Evolutionary conservation across 306 rosid genomes (phyloP).

Genomic region (Pterocarpus santalinus): DNA sequence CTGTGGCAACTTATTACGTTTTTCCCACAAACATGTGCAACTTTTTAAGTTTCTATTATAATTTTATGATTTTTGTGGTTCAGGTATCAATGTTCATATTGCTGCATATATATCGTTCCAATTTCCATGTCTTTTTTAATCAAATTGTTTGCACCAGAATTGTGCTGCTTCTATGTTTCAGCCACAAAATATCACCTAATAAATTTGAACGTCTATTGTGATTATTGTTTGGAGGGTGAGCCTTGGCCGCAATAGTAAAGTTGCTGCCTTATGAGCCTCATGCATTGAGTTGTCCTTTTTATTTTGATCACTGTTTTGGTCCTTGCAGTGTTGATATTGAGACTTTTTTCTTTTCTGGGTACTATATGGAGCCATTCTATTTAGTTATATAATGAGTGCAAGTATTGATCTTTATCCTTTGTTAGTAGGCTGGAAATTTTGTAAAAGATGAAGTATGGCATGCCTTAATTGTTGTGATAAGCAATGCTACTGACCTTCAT

Average conservation of each 20-base stretch:
- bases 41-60: constrained; percentile 6
- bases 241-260: constrained; percentile 1
- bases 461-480: constrained; percentile 85
- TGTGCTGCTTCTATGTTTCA: constrained; percentile 9
- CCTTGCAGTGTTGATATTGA: constrained; percentile 26
- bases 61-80: constrained; percentile 21
- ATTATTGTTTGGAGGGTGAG: constrained; percentile 28
- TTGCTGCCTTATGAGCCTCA: constrained; percentile 20
- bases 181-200: constrained; percentile 37
- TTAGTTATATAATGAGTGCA: constrained; percentile 38
- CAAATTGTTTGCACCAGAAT: constrained; percentile 32
- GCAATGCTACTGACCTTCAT: constrained; percentile 96
- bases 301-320: constrained; percentile 33
- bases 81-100: constrained; percentile 23
- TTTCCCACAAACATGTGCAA: neutral
- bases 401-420: constrained; percentile 67
- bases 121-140: constrained; percentile 22
- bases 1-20: constrained; percentile 8
- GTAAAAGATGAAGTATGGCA: constrained; percentile 99
- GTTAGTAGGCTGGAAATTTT: constrained; percentile 99
- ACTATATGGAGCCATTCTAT: constrained; percentile 15
- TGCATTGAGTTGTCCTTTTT: constrained; percentile 13
- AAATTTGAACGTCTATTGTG: constrained; percentile 26
- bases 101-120: constrained; percentile 8
- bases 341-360: too few relatives aligned